Base-by-base conservation (phyloP, 2,329 filamentous ascomycete genomes). In the Ascochyta koolunga region DNA sequence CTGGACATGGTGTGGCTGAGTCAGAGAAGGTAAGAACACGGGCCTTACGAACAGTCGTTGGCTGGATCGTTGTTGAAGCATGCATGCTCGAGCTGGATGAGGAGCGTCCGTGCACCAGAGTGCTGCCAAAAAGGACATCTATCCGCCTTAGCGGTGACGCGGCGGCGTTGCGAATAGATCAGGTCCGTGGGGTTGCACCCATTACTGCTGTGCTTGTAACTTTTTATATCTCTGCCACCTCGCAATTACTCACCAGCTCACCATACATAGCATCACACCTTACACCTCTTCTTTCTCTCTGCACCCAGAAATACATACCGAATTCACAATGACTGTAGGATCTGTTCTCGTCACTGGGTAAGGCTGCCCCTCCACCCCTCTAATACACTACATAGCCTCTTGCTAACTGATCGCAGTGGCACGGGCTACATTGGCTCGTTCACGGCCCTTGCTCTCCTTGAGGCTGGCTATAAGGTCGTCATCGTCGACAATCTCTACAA, bases 351-450 rank as follows among this genome's bases (percentile, higher is more conserved):
- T 97, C 74, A 93, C 93, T 70, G 93, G 93, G 93, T 96, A 87
- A 81, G 87, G 75, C 54, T 66, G 52, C 67, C 55, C 68, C 69
- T 62, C 62, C 55, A 62, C 62, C 67, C 60, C 39, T 40, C 41
- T 39, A 40, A 39, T 32, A 37, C 49, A 35, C 32, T 44, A 33
- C 27, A 41, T 50, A 45, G 46, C 43, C 40, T 45, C 9, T 37
- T 48, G 24, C 44, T 57, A 43, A 56, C 52, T 15, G 15, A 9
- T 37, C 13, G 51, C 63, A 97, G 95, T 84, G 95, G 95, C 72
- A 96, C 93, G 63, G 95, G 95, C 81, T 99, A 99, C 83, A 99
- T 99, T 78, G 95, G 95, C 76, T 98, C 93, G 44, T 98, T 98
- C 83, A 99, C 95, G 58, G 83, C 90, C 51, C 87, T 99, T 45